Evolutionary conservation across 2,329 filamentous ascomycete species (phyloP), one percentile per base, ranked within the genome.

Genomic region (Didymella lethalis): DNA sequence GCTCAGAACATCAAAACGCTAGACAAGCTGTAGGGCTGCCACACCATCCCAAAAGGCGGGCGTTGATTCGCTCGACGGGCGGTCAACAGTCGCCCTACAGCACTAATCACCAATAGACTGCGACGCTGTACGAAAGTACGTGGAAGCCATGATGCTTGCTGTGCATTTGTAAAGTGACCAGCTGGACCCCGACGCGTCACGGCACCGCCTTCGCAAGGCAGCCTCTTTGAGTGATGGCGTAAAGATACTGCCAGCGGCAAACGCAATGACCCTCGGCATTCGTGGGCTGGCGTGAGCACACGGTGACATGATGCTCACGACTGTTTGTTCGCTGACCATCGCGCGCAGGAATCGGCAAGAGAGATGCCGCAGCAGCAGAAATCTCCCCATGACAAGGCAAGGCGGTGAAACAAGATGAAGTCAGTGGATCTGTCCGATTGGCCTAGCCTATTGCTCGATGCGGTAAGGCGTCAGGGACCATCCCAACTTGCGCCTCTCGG

Each of bases 241-340:
- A n/a, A 54, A 34, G 3, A 47, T 43, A 40, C 38, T 50, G 34
- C 40, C 46, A 34, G 50, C 46, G 46, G 56, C 56, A 53, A 26
- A 25, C 11, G 36, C 48, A 48, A 5, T 48, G 36, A 34, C 49
- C 36, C 3, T 47, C 56, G 56, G 56, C 56, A 50, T 54, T 36
- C 12, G 43, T 23, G 48, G 52, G 34, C 52, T 36, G 12, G 49
- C 41, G 59, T 70, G 66, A 63, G 63, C 59, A 61, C 62, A 68
- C 58, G 14, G 61, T 71, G 63, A 62, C 57, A 68, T 61, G 68
- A 69, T 65, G 46, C 45, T 60, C 56, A 45, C 49, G 53, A 41
- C 46, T 38, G 41, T 36, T 14, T 34, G 41, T 54, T 51, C 31
- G 41, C 40, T 48, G 45, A 59, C 54, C 29, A 48, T 60, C 7